Base-by-base conservation (phyloP, 768 basidiomycete species). In the Amyloporia xantha region DNA sequence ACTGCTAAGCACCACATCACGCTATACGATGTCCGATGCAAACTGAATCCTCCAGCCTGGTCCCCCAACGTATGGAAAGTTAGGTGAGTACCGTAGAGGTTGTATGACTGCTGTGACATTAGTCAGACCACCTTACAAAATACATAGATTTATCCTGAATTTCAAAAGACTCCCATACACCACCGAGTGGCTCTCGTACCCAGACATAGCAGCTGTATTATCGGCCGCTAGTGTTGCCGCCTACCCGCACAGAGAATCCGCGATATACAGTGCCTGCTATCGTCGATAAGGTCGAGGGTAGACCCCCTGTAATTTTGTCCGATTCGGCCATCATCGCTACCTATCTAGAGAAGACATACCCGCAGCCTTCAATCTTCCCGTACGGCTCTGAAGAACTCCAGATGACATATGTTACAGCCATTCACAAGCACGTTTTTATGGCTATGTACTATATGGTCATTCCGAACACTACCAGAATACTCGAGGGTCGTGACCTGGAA, bases 21-120 rank as follows among this genome's bases (percentile, higher is more conserved):
- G 12, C 44, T 45, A 7, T 45, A 45, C 28, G 44, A 45, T 20
- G 44, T 45, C 26, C 28, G 23, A 21, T 19, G 30, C 20, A 45
- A 19, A 5, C 17, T 33, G 17, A 19, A 45, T 17, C 44, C 44
- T 20, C 44, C 44, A 6, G 44, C 44, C 3, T 45, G 44, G 44
- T 45, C 44, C 9, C 44, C 44, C n/a, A 45, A 45, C 30, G 44
- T 36, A n/a, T 45, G 44, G 44, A 45, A 35, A 36, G 19, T 36
- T 3, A 19, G 44, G 44, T 45, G 25, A 23, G 38, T 19, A 15
- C 30, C n/a, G n/a, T n/a, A n/a, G n/a, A n/a, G n/a, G n/a, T n/a
- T n/a, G n/a, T n/a, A n/a, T n/a, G n/a, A n/a, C n/a, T n/a, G n/a
- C n/a, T n/a, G n/a, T n/a, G n/a, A n/a, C n/a, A n/a, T n/a, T n/a